These are phyloP conservation scores for Sedum album DNA, from an alignment of 164 flowering plant genomes.

Conservation along the genomic window DNA sequence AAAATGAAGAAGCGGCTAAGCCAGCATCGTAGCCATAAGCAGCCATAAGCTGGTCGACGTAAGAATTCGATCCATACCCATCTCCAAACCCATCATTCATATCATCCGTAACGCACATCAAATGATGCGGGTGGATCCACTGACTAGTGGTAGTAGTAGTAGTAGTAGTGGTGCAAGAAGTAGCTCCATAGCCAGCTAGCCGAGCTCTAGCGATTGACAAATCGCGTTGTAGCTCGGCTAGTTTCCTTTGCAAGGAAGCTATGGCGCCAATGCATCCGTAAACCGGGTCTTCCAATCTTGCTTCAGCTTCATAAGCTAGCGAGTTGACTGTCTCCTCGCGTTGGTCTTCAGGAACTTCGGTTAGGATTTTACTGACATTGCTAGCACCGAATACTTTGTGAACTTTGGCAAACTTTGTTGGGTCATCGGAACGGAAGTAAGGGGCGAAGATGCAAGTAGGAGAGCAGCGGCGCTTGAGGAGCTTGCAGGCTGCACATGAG, in stretches of 20 bases:
- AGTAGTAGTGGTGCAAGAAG: not conserved
- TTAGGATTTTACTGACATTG: conserved; percentile 72
- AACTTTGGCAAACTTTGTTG: conserved; percentile 54
- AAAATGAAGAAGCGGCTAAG: not conserved
- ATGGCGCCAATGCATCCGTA: conserved; percentile 82
- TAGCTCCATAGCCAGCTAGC: conserved; percentile 34
- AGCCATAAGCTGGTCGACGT: not conserved
- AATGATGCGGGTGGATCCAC: not conserved
- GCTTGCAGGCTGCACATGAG: conserved; percentile 84
- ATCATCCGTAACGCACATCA: not conserved
- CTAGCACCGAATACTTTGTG: too few relatives aligned
- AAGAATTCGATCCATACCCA: not conserved
- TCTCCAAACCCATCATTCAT: not conserved
- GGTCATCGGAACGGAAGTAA: conserved; percentile 52
- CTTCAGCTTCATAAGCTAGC: too few relatives aligned
- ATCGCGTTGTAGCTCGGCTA: conserved; percentile 63
- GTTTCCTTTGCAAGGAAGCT: conserved; percentile 46
- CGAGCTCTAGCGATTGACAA: conserved; percentile 58
- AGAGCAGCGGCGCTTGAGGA: conserved; percentile 50
- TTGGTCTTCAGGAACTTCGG: conserved; percentile 52
- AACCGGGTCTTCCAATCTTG: conserved; percentile 68
- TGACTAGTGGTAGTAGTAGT: too few relatives aligned
- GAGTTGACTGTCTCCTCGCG: too few relatives aligned
- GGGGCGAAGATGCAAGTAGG: conserved; percentile 64
- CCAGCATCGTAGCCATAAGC: conserved; percentile 1